Conservation (phyloP, 2,329 filamentous ascomycete genomes). For the Cladosporium oxysporum region DNA sequence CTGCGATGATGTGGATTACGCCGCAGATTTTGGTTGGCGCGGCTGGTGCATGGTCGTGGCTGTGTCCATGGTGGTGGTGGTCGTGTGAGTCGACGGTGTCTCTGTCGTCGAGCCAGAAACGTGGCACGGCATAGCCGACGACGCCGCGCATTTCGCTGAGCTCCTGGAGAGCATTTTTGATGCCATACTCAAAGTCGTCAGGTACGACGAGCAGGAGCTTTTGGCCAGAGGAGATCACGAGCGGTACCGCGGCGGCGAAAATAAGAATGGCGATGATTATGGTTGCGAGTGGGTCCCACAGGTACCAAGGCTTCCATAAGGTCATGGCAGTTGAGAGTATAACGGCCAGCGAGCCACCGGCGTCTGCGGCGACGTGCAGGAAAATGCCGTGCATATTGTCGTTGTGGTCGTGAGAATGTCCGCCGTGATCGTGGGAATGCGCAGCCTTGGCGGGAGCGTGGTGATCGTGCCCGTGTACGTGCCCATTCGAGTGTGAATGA, state of each 20-base stretch:
- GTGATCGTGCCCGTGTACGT: slow-evolving; percentile 29
- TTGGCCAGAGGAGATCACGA: slow-evolving; percentile 81
- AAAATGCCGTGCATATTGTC: slow-evolving; percentile 99
- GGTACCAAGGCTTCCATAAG: slow-evolving; percentile 83
- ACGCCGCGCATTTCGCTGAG: slow-evolving; percentile 82
- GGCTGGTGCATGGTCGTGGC: slow-evolving; percentile 28
- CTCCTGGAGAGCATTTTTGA: slow-evolving; percentile 82
- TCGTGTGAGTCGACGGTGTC: slow-evolving; percentile 35
- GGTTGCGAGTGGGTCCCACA: slow-evolving; percentile 92
- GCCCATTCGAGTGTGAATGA: slow-evolving; percentile 40
- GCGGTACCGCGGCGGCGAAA: slow-evolving; percentile 84
- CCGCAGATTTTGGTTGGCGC: slow-evolving; percentile 63
- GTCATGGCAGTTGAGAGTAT: slow-evolving; percentile 89
- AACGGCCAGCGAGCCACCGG: slow-evolving; percentile 89
- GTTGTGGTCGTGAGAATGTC: slow-evolving; percentile 61
- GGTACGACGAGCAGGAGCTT: slow-evolving; percentile 83
- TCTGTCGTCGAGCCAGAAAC: slow-evolving; percentile 87
- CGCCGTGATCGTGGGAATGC: slow-evolving; percentile 26
- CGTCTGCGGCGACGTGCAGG: slow-evolving; percentile 91
- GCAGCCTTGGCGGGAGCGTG: slow-evolving; percentile 21
- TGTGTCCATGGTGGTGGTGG: slow-evolving; percentile 39
- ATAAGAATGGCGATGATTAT: slow-evolving; percentile 93
- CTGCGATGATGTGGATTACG: slow-evolving; percentile 82
- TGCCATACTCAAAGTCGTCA: slow-evolving; percentile 79
- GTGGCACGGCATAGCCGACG: slow-evolving; percentile 78